Conservation (phyloP, 2,329 filamentous ascomycete species). For the Hymenoscyphus repandus region DNA sequence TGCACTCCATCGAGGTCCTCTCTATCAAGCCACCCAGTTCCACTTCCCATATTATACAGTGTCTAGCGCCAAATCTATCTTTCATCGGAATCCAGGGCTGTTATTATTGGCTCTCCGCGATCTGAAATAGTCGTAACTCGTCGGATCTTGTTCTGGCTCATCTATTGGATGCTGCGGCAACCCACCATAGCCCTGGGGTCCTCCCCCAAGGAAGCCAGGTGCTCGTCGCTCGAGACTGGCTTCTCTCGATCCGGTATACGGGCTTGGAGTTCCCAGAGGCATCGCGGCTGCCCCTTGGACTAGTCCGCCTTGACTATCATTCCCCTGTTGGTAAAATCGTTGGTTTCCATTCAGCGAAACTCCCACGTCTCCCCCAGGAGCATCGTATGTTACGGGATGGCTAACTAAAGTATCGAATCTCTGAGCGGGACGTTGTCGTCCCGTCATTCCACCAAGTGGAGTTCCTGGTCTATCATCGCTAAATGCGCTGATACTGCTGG, state of each 20-base stretch:
- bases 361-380: conserved; percentile 20
- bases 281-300: conserved; percentile 49
- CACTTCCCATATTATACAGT: background rate
- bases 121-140: conserved; percentile 31
- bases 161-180: conserved; percentile 48
- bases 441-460: conserved; percentile 15
- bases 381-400: conserved; percentile 19
- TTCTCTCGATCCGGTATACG: conserved; percentile 25
- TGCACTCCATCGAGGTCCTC: background rate
- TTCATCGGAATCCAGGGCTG: background rate
- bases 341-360: background rate
- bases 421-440: conserved; percentile 3
- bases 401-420: background rate
- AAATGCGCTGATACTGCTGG: conserved; percentile 19
- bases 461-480: conserved; percentile 26
- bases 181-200: conserved; percentile 54
- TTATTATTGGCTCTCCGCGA: conserved; percentile 15
- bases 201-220: conserved; percentile 51
- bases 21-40: background rate
- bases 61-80: background rate
- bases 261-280: conserved; percentile 37
- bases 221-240: conserved; percentile 38
- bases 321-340: conserved; percentile 29
- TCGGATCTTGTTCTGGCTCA: conserved; percentile 30
- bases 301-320: conserved; percentile 48